These are phyloP conservation scores for Nitzschia palea DNA, from an alignment of 108 stramenopile genomes.

Conservation along the genomic window DNA sequence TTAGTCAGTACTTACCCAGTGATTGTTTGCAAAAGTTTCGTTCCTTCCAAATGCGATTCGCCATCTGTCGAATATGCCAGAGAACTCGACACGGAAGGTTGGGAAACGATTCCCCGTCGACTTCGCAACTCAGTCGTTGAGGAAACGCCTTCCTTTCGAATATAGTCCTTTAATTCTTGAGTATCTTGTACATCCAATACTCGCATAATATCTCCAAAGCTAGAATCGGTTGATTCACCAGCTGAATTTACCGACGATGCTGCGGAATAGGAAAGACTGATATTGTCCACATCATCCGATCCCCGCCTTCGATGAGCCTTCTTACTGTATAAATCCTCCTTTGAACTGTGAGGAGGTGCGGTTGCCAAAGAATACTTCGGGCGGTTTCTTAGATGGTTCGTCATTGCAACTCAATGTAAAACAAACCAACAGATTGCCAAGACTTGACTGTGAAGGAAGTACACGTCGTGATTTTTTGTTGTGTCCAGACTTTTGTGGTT, in stretches of 20 bases:
- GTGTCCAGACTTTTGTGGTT: too few relatives aligned
- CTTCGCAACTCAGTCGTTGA: conserved; percentile 17
- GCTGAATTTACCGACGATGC: conserved; percentile 30
- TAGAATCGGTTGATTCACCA: conserved; percentile 48
- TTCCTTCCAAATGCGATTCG: conserved; percentile 32
- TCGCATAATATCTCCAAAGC: conserved; percentile 53
- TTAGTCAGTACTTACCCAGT: conserved; percentile 49
- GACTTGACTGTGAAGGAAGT: too few relatives aligned
- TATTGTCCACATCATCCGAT: conserved; percentile 11
- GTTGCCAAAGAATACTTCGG: conserved; percentile 11
- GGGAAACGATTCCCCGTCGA: neutral
- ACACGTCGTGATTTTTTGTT: too few relatives aligned
- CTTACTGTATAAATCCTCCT: neutral
- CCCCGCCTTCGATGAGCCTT: neutral
- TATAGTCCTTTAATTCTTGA: conserved; percentile 32
- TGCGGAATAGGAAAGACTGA: conserved; percentile 42
- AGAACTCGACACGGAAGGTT: conserved; percentile 34
- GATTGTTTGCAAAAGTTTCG: conserved; percentile 37
- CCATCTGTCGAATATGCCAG: conserved; percentile 42
- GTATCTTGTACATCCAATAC: conserved; percentile 49
- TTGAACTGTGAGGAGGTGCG: neutral
- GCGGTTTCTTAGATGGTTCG: neutral
- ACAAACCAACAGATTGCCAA: neutral
- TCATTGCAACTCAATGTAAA: neutral
- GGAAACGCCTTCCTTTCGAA: conserved; percentile 25